Base-by-base conservation (phyloP, 2,329 filamentous ascomycete genomes). In the Phaeoacremonium minimum region DNA sequence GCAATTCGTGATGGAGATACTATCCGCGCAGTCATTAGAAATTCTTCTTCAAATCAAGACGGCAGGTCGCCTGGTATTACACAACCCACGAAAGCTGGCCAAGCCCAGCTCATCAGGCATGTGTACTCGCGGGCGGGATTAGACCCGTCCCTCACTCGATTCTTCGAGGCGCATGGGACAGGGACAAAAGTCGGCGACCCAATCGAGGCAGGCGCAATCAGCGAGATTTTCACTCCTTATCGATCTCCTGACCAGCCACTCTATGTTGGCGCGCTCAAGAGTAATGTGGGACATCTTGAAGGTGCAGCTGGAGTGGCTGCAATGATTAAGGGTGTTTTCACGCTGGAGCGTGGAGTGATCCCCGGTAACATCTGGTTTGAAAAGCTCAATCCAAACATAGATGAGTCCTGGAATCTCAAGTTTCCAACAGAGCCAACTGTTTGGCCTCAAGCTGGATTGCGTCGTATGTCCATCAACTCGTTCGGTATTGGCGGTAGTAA, bases 1-100 rank as follows among this genome's bases (percentile, higher is more conserved):
- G 77, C 77, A 0, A 38, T 79, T 5, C 52, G 33, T n/a, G 49
- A 64, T 42, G 57, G 60, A 3, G 55, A 67, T 33, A 54, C 55
- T 31, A 59, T 67, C 18, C 53, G 61, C 2, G 61, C 60, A 7
- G 58, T 67, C 6, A 61, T 67, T 18, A 55, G 62, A 11, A 47
- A 48, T 13, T 49, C 49, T n/a, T 49, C 52, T 4, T 48, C 51
- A 5, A 58, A 57, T 37, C 51, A 55, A 33, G 54, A 57, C 35
- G 55, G 55, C 17, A 45, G 43, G 4, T 56, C 55, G 4, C 49
- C 51, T 2, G 47, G 46, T 12, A 45, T 58, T 8, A 57, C 52
- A 14, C 50, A 56, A 33, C 56, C 56, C 1, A 57, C 50, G 7
- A 45, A 46, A 18, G 45, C 49, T n/a, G 46, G 55, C 2, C 66